Percentiles rank a stretch among this genome's conserved stretches.
These are phyloP conservation scores for Suhomyces yuchorum DNA, from an alignment of 1,139 yeast species.

Conservation along the genomic window DNA sequence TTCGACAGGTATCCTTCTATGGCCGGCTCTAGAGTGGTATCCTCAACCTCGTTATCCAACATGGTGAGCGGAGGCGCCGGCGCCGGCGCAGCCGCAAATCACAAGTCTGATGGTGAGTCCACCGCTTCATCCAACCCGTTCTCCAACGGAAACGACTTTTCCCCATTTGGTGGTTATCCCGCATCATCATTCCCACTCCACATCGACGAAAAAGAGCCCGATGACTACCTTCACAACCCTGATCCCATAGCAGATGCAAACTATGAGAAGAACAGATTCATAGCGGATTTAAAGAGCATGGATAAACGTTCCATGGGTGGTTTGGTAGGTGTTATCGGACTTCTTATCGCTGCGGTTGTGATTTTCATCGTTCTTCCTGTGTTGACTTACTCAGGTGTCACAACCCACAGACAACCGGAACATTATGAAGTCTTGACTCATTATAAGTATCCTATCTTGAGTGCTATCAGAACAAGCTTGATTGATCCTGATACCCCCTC, in stretches of 20 bases:
- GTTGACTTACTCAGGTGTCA: conserved; percentile 29
- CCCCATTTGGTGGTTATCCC: conserved; percentile 37
- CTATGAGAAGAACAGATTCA: conserved; percentile 30
- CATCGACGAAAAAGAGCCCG: conserved; percentile 34
- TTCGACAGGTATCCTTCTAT: conserved; percentile 60
- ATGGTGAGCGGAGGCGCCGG: conserved; percentile 19
- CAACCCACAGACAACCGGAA: conserved; percentile 19
- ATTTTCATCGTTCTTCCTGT: conserved; percentile 32
- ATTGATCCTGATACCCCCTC: conserved; percentile 34
- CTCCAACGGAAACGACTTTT: conserved; percentile 20
- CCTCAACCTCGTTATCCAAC: conserved; percentile 41
- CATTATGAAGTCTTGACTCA: conserved; percentile 26
- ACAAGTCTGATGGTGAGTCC: conserved; percentile 17
- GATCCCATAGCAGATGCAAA: conserved; percentile 35
- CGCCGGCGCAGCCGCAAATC: conserved; percentile 19
- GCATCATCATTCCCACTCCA: conserved; percentile 33
- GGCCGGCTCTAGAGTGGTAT: conserved; percentile 51
- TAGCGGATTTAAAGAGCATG: conserved; percentile 27
- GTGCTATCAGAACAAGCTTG: conserved; percentile 27
- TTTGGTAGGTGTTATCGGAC: conserved; percentile 22
- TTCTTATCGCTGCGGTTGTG: conserved; percentile 23
- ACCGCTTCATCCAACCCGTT: conserved; percentile 19
- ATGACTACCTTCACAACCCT: conserved; percentile 35
- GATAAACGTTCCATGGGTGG: conserved; percentile 30
- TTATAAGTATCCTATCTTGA: conserved; percentile 27